Evolutionary conservation across 2,329 filamentous ascomycete species (phyloP), one percentile per base, ranked within the genome.

Genomic region (Colletotrichum theobromicola): DNA sequence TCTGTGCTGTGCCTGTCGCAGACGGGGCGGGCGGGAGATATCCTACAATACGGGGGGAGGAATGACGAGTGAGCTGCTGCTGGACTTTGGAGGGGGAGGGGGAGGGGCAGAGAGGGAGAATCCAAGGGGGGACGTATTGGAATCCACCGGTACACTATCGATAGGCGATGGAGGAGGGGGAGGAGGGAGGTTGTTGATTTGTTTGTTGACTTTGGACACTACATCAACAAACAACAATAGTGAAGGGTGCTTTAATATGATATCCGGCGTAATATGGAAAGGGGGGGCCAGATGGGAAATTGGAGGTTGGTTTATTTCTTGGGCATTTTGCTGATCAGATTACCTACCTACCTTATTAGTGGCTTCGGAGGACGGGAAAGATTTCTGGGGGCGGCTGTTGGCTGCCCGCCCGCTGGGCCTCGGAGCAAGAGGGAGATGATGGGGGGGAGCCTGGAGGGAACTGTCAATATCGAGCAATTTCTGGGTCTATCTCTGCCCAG

Each of bases 1-100:
- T 71, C 67, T 74, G 72, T 71, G 67, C 72, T 37, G 65, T 71
- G 58, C 65, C 46, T 69, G 65, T 24, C 37, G 21, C 34, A 32
- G 32, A 30, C 13, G 34, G 24, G 53, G 66, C 30, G 42, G 32
- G 58, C 9, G 30, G 12, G 30, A 32, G 30, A 32, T 18, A 46
- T 46, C n/a, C 21, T 62, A 28, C 57, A 37, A 28, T 62, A 34
- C 32, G 58, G 21, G 30, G n/a, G 16, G 21, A 63, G 28, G 70
- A 35, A 24, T 28, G 7, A 32, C 35, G 34, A 32, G 46, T 37
- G 64, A 66, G 70, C 35, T 24, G 42, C 42, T 21, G 42, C n/a
- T n/a, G n/a, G n/a, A 10, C 10, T 10, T 46, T 21, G 21, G 64
- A 68, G 37, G 55, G 55, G 63, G 34, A 21, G n/a, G 50, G 60